These are phyloP conservation scores for Diaporthe batatas DNA, from an alignment of 2,329 filamentous ascomycete genomes.

Conservation along the genomic window DNA sequence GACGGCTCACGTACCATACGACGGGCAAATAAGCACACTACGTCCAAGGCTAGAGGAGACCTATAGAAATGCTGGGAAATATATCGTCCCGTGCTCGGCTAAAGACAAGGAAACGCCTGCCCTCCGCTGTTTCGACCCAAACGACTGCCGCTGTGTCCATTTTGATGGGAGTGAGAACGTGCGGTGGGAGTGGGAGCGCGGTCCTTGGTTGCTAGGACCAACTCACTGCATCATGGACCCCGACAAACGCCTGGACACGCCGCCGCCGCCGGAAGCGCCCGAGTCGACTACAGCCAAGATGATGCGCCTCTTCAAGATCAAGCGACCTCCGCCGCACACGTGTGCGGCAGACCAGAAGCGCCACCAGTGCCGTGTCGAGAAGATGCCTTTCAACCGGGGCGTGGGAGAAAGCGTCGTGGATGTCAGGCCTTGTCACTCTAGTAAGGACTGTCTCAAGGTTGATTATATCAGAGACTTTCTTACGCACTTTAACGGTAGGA, in stretches of 20 bases:
- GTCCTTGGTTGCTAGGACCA: background rate
- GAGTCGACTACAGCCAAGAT: background rate
- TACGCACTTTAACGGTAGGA: background rate
- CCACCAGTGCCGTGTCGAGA: background rate
- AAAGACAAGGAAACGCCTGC: background rate
- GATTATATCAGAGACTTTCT: background rate
- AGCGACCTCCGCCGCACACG: accelerated
- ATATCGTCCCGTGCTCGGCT: background rate
- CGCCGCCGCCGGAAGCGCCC: background rate
- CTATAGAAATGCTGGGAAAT: background rate
- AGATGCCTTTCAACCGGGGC: accelerated
- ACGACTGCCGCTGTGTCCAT: conserved; percentile 19
- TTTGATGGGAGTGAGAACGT: background rate
- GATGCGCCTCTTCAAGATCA: background rate
- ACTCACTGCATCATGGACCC: background rate
- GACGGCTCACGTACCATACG: conserved; percentile 10
- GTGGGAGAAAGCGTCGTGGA: background rate
- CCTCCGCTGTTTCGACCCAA: conserved; percentile 28
- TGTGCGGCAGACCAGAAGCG: background rate
- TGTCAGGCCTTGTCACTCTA: conserved; percentile 10
- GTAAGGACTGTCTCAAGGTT: conserved; percentile 7
- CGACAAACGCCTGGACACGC: background rate
- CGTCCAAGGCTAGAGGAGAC: background rate
- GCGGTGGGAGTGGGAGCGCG: conserved; percentile 8
- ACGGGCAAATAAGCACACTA: background rate